Evolutionary conservation across 768 basidiomycete genomes (phyloP).

Genomic region (Mrakia gelida): DNA sequence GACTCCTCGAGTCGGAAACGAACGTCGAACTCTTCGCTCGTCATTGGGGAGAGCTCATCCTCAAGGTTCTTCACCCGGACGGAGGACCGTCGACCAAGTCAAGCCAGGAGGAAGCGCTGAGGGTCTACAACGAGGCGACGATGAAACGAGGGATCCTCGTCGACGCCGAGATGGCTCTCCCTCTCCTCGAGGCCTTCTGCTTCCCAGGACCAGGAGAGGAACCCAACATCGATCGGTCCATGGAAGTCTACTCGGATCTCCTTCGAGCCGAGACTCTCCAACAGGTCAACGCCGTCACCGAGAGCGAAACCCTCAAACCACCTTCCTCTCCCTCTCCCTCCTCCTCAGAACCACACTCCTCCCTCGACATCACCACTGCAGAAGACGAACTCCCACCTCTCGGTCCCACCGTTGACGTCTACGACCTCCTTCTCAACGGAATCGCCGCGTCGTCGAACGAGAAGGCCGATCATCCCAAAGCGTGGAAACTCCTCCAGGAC

Average conservation of each 20-base stretch:
- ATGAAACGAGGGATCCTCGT: constrained; percentile 1
- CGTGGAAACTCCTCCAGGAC: constrained; percentile 26
- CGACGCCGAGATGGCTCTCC: constrained; percentile 27
- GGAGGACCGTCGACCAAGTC: neutral
- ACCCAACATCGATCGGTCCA: constrained; percentile 5
- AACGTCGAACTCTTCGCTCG: constrained; percentile 17
- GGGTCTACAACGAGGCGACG: constrained; percentile 10
- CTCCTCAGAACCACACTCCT: neutral
- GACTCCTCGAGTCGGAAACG: constrained; percentile 12
- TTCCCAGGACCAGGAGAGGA: constrained; percentile 3
- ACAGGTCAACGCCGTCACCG: neutral
- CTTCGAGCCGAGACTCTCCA: constrained; percentile 18
- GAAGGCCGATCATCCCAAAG: neutral
- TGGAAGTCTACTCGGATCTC: constrained; percentile 25
- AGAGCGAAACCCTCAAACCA: neutral
- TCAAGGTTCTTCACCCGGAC: constrained; percentile 6
- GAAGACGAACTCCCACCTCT: neutral
- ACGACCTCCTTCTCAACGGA: constrained; percentile 29
- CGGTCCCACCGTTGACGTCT: constrained; percentile 26
- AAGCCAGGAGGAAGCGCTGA: neutral
- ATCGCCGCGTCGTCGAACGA: constrained; percentile 13
- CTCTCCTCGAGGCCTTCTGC: constrained; percentile 18
- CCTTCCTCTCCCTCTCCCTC: neutral
- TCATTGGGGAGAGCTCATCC: constrained; percentile 20
- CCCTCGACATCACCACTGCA: neutral